Evolutionary conservation across 192 early-diverging fungal species (phyloP).

Genomic region (Gaertneriomyces semiglobifer): DNA sequence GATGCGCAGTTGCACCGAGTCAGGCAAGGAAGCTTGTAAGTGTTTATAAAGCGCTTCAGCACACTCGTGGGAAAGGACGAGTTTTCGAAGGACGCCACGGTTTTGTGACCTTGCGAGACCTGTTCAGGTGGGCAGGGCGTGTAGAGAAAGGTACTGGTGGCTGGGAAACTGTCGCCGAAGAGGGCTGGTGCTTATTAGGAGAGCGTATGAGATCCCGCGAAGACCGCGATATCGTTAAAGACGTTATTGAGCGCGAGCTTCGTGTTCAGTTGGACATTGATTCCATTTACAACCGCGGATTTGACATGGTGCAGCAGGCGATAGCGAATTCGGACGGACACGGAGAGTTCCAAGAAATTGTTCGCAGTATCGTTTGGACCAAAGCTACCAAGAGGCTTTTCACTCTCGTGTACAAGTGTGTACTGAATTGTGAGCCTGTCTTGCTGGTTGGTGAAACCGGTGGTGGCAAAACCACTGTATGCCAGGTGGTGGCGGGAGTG

Average conservation of each 20-base stretch:
- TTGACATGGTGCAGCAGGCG: slow-evolving; percentile 22
- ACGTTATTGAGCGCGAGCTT: slow-evolving; percentile 82
- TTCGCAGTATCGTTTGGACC: slow-evolving; percentile 81
- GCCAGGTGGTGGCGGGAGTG: slow-evolving; percentile 82
- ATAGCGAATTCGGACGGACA: not conserved
- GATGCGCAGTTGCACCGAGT: slow-evolving; percentile 83
- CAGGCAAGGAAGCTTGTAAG: slow-evolving; percentile 81
- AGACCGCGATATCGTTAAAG: slow-evolving; percentile 75
- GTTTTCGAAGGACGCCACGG: slow-evolving; percentile 93
- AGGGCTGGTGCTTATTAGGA: slow-evolving; percentile 91
- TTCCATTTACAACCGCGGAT: slow-evolving; percentile 64
- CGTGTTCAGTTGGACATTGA: slow-evolving; percentile 60
- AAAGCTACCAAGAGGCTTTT: slow-evolving; percentile 89
- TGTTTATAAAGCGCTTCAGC: slow-evolving; percentile 79
- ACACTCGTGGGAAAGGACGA: slow-evolving; percentile 56
- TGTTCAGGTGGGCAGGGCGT: slow-evolving; percentile 96
- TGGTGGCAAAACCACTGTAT: slow-evolving; percentile 97
- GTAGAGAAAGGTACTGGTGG: slow-evolving; percentile 6
- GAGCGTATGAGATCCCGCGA: slow-evolving; percentile 81
- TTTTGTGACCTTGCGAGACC: slow-evolving; percentile 92
- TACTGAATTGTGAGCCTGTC: slow-evolving; percentile 83
- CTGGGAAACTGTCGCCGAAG: slow-evolving; percentile 82
- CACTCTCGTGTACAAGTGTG: slow-evolving; percentile 74
- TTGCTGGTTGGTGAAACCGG: slow-evolving; percentile 97
- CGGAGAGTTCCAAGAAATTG: not conserved